Evolutionary conservation across 768 basidiomycete species (phyloP).

Genomic region (Trametes villosa): DNA sequence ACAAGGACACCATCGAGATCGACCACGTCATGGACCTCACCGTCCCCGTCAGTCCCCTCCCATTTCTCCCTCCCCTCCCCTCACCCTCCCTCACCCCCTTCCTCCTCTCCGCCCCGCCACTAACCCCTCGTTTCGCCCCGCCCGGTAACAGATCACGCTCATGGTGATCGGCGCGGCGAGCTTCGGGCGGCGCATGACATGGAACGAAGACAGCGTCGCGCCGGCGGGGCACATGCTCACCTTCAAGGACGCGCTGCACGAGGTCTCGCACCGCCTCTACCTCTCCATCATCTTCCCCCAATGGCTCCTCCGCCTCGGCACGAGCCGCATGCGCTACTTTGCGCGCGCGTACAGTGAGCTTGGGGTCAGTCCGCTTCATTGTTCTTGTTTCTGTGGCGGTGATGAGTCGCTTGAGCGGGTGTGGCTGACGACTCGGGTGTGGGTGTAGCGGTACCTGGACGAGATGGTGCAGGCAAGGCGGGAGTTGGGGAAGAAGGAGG

Average conservation of each 20-base stretch:
- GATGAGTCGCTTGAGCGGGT: too few relatives aligned
- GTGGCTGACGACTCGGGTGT: not conserved
- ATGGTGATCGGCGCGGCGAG: constrained; percentile 61
- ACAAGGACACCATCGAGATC: constrained; percentile 42
- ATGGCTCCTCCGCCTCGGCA: constrained; percentile 26
- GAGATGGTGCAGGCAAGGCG: constrained; percentile 56
- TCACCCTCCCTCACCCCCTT: not conserved
- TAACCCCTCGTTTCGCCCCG: not conserved
- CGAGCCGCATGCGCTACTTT: constrained; percentile 27
- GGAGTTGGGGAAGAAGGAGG: constrained; percentile 36
- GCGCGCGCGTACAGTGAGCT: constrained; percentile 32
- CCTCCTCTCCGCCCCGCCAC: too few relatives aligned
- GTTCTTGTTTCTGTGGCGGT: not conserved
- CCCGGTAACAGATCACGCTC: constrained; percentile 50
- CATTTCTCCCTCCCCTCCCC: not conserved
- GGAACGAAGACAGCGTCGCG: constrained; percentile 20
- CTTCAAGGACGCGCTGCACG: constrained; percentile 32
- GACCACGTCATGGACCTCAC: constrained; percentile 58
- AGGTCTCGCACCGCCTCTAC: constrained; percentile 30
- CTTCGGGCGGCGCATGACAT: constrained; percentile 53
- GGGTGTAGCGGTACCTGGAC: constrained; percentile 45
- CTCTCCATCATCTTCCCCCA: constrained; percentile 29
- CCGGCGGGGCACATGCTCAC: constrained; percentile 22
- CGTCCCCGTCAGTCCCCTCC: constrained; percentile 47
- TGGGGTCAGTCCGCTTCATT: constrained; percentile 22